Evolutionary conservation across 257 asterid species (phyloP).

Genomic region (Salvia hispanica): DNA sequence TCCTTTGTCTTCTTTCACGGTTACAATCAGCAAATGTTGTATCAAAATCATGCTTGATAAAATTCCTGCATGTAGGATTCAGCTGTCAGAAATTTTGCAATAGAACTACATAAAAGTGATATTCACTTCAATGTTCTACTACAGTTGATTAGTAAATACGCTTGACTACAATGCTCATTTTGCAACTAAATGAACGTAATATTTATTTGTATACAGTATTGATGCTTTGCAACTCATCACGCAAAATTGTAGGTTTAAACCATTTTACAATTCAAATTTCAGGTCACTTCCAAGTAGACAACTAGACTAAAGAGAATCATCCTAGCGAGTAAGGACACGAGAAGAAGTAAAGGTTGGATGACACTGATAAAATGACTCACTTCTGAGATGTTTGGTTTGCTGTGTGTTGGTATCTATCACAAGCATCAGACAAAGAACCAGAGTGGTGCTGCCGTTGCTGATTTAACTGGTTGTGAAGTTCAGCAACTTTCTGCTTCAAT

Average conservation of each 20-base stretch:
- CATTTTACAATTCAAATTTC: neutral
- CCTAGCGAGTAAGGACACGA: neutral
- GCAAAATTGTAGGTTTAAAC: neutral
- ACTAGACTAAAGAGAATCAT: neutral
- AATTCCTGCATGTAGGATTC: conserved; percentile 57
- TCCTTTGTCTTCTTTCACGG: conserved; percentile 86
- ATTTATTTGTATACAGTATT: too few relatives aligned
- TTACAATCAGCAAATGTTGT: conserved; percentile 78
- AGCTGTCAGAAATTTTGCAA: conserved; percentile 31
- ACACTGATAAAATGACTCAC: conserved; percentile 47
- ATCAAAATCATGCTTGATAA: conserved; percentile 85
- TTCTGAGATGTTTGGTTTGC: conserved; percentile 61
- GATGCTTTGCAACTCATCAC: too few relatives aligned
- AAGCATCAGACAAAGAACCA: conserved; percentile 72
- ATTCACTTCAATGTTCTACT: neutral
- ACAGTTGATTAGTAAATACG: too few relatives aligned
- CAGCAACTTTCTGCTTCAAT: conserved; percentile 97
- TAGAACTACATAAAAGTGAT: conserved; percentile 4
- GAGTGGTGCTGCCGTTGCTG: conserved; percentile 94
- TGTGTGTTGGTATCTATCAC: conserved; percentile 61
- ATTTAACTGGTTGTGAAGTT: conserved; percentile 92
- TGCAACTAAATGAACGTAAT: too few relatives aligned
- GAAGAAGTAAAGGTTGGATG: conserved; percentile 1
- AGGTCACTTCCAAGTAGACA: neutral
- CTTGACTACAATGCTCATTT: too few relatives aligned